Evolutionary conservation across 2,329 filamentous ascomycete genomes (phyloP).

Genomic region (Fusarium transvaalense): DNA sequence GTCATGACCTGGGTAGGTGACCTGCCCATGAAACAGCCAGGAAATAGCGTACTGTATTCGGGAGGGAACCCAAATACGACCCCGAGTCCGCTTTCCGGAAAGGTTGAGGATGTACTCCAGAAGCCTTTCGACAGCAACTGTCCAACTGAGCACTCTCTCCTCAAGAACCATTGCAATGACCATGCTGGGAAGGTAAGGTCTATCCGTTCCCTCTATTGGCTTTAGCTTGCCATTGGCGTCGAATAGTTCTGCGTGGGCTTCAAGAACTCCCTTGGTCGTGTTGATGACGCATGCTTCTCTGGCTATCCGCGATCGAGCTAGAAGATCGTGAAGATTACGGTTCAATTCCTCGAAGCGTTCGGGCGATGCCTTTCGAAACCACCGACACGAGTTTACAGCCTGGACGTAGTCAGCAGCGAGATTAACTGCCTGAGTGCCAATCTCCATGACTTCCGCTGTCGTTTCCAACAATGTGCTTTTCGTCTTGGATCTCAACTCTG

Average conservation of each 20-base stretch:
- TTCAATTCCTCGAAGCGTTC: constrained; percentile 41
- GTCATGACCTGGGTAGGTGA: constrained; percentile 37
- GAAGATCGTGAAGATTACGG: constrained; percentile 34
- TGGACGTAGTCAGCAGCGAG: constrained; percentile 46
- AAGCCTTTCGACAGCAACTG: constrained; percentile 50
- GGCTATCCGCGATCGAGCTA: constrained; percentile 47
- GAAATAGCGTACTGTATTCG: constrained; percentile 55
- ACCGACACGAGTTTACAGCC: constrained; percentile 49
- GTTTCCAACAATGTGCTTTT: constrained; percentile 50
- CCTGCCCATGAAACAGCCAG: constrained; percentile 53
- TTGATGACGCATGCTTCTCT: constrained; percentile 47
- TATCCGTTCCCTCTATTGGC: constrained; percentile 35
- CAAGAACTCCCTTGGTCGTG: constrained; percentile 57
- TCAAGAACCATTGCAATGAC: constrained; percentile 62
- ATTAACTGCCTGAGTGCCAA: constrained; percentile 42
- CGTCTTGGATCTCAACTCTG: constrained; percentile 51
- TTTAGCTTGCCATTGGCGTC: constrained; percentile 56
- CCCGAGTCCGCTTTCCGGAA: constrained; percentile 51
- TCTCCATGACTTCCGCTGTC: constrained; percentile 45
- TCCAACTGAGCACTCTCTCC: constrained; percentile 54
- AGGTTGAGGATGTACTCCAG: constrained; percentile 55
- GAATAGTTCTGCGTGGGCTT: constrained; percentile 57
- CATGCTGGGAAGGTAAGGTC: constrained; percentile 55
- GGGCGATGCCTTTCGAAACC: constrained; percentile 45
- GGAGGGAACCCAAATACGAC: constrained; percentile 59